Base-by-base conservation (phyloP, 106 monocot species). In the Chionographis japonica region DNA sequence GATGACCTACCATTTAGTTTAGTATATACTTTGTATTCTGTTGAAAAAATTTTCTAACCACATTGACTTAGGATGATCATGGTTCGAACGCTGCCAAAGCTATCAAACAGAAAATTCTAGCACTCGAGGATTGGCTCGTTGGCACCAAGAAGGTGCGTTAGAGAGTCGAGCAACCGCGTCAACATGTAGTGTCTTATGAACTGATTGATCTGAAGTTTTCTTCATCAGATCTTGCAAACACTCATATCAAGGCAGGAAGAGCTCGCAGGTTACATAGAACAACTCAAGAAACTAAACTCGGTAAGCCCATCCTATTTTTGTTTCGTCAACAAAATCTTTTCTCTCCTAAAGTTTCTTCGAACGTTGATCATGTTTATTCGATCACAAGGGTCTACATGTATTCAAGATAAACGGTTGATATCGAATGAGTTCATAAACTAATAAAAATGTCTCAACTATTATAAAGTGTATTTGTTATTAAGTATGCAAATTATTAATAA, bases 211-310 rank as follows among this genome's bases (percentile, higher is more conserved):
- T 7, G 6, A 62, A 61, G 67, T 43, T 39, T 39, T 56, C n/a
- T 2, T 8, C 12, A 46, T 53, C 74, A 83, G 82, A 66, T 70
- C 8, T 54, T 83, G 37, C 68, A 74, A 19, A 66, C 35, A 35
- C 78, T 83, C 50, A 0, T 74, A 27, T 37, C 6, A 6, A 83
- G 78, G 56, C 82, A 83, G 52, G 20, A 61, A 40, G 78, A 83
- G 49, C 50, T 83, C 50, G 52, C 63, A 65, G 40, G 15, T n/a
- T 60, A 68, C 46, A 43, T 78, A 7, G 41, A 78, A 60, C 67
- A 83, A 52, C 65, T 83, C 61, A 78, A 70, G 65, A 60, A 61
- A 61, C 65, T 83, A 38, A 39, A 63, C 49, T 61, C 58, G 27
- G 80, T 80, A 63, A 77, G 68, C 40, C 43, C 49, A 40, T 60